Evolutionary conservation across 2,329 filamentous ascomycete species (phyloP), one percentile per base, ranked within the genome.

Genomic region (Aspergillus phoenicis): DNA sequence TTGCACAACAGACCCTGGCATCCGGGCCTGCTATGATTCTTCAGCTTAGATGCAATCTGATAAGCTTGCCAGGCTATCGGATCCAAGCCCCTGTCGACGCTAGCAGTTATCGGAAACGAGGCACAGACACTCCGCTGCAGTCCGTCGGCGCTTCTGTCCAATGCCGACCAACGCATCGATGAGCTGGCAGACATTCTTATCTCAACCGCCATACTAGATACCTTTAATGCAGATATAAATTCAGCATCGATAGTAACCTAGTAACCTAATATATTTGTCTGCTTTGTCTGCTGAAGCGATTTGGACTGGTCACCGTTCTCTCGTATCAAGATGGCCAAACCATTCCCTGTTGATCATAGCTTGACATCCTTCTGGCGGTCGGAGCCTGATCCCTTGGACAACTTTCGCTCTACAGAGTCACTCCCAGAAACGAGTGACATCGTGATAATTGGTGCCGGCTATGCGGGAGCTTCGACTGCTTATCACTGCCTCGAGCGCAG

Each of bases 381-480:
- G 4, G 63, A 78, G 24, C 75, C 74, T 6, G 73, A 80, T 62
- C 60, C 66, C 1, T 68, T 83, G 2, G 78, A 81, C 59, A 71
- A 75, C 57, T 70, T 78, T 62, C 73, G 78, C n/a, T 77, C 72
- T 28, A 78, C 73, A 0, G 66, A 73, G 3, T 63, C 64, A 8
- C 66, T 83, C 0, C 81, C 81, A 0, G 51, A 65, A 3, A 54
- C 75, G 28, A 70, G 68, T n/a, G 80, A 83, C 47, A 75, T 83
- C 57, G 73, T 77, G 7, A 74, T 83, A 20, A 72, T 83, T 3
- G 81, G 81, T 0, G 75, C 78, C 5, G 81, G 81, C 0, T 81
- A 77, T 58, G 73, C 81, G 0, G 81, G 81, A 0, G 75, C 74
- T 0, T 75, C 78, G 0, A 70, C 77, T 1, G 75, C 75, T 0